phyloP scores from a whole-genome alignment of 805 yeast species.

The Lipomyces anomalus region DNA sequence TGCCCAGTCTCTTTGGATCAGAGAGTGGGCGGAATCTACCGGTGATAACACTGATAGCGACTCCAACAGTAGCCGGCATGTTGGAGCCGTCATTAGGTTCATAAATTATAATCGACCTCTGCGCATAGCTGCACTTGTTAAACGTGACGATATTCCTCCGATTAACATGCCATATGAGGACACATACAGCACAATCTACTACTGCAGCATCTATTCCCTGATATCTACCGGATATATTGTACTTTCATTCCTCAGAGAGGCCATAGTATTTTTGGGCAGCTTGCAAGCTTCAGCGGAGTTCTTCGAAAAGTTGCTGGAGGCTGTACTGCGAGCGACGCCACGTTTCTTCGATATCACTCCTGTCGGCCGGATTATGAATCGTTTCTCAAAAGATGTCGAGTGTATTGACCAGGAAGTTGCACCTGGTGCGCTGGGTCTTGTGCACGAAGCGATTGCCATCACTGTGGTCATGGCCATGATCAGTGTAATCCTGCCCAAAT shows the following conservation, averaged over 20 bases:
- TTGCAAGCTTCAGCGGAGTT: slow-evolving; percentile 71
- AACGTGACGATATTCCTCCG: slow-evolving; percentile 6
- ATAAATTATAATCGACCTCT: background rate
- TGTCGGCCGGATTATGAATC: slow-evolving; percentile 90
- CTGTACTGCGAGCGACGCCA: slow-evolving; percentile 70
- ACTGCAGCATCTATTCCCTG: slow-evolving; percentile 57
- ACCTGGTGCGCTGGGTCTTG: slow-evolving; percentile 68
- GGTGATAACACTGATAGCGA: slow-evolving; percentile 4
- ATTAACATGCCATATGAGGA: slow-evolving; percentile 41
- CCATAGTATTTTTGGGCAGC: slow-evolving; percentile 61
- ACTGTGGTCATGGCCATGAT: slow-evolving; percentile 67
- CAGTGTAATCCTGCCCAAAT: slow-evolving; percentile 75
- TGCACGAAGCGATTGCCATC: slow-evolving; percentile 61
- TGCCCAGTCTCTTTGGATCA: slow-evolving; percentile 85
- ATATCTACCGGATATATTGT: slow-evolving; percentile 40
- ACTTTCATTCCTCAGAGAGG: slow-evolving; percentile 41
- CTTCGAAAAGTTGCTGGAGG: slow-evolving; percentile 58
- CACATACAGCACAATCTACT: slow-evolving; percentile 41
- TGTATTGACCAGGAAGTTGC: slow-evolving; percentile 89
- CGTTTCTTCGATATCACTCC: slow-evolving; percentile 96
- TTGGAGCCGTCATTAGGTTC: slow-evolving; percentile 3
- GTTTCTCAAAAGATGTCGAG: slow-evolving; percentile 93
- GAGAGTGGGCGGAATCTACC: slow-evolving; percentile 51
- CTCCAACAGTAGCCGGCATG: slow-evolving; percentile 5
- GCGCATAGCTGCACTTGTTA: background rate